These are phyloP conservation scores for Xylaria sp. DNA, from an alignment of 2,329 filamentous ascomycete genomes.

Conservation along the genomic window DNA sequence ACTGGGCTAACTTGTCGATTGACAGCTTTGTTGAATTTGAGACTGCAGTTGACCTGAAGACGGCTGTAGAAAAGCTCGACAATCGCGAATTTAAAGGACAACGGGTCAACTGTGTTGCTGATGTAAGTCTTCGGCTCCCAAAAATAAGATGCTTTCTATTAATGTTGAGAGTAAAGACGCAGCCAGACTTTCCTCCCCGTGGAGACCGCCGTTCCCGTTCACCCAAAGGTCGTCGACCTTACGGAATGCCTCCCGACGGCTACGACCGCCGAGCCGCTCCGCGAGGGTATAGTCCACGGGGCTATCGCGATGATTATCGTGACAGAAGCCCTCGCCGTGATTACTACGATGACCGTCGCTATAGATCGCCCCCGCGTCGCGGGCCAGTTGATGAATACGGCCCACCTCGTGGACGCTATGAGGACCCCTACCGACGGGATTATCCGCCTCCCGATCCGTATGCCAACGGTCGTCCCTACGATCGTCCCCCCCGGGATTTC, in stretches of 20 bases:
- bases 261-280: conserved; percentile 83
- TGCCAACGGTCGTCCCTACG: conserved; percentile 66
- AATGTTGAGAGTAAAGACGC: conserved; percentile 64
- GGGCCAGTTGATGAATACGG: conserved; percentile 78
- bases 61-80: conserved; percentile 94
- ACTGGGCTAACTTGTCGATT: conserved; percentile 29
- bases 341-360: conserved; percentile 87
- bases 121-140: conserved; percentile 67
- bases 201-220: conserved; percentile 81
- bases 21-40: conserved; percentile 96
- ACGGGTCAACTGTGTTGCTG: conserved; percentile 84
- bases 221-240: conserved; percentile 71
- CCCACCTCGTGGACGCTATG: conserved; percentile 74
- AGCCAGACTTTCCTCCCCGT: conserved; percentile 78
- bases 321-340: conserved; percentile 86
- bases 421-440: conserved; percentile 80
- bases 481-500: conserved; percentile 63
- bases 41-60: conserved; percentile 86
- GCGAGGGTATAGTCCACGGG: conserved; percentile 84
- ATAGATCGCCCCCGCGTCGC: conserved; percentile 82
- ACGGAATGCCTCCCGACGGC: conserved; percentile 75
- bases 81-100: conserved; percentile 91
- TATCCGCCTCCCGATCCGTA: conserved; percentile 72
- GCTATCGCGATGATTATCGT: conserved; percentile 79
- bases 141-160: conserved; percentile 34